Base-by-base conservation (phyloP, 2,329 filamentous ascomycete genomes). In the Cordyceps cateniannulata region DNA sequence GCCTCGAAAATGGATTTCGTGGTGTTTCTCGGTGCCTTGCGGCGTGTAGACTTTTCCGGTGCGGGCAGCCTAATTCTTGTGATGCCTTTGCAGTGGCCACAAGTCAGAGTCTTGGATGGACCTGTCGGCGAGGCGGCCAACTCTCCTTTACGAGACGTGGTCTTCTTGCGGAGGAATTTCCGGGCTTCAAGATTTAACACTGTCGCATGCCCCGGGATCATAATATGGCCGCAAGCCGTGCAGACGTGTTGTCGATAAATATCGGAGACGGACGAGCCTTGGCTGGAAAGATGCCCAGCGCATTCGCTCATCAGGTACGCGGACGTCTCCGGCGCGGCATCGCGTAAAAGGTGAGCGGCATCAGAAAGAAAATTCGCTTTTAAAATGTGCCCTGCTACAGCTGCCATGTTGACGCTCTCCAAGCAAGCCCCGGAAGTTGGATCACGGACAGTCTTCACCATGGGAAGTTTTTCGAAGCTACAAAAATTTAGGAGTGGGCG, bases 211-310 rank as follows among this genome's bases (percentile, higher is more conserved):
- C 84, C 84, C 1, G 77, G 73, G 4, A 86, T 73, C 73, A 86
- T 78, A 44, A 88, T 83, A 63, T 81, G 78, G 18, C 86, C 85
- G 67, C 86, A 89, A 56, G 79, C 78, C 53, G 75, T 77, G 70
- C 86, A 89, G 25, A 79, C 74, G 61, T 80, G 80, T 63, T 85
- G 79, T 55, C 76, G 75, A 63, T 84, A 79, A n/a, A 75, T 66
- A 20, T 83, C 79, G 10, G 79, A 72, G 54, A 72, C 70, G 8
- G 73, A 65, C 7, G 82, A 64, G 48, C 77, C 75, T 64, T 81
- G 74, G 55, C 79, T 72, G 50, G 77, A 75, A 66, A 84, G 75
- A 16, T 86, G 69, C 10, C 75, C 71, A 63, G 79, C 78, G 61
- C 81, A 78, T 60, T 77, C 75, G 66, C 74, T 77, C 81, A 87